Base-by-base conservation (phyloP, 2,329 filamentous ascomycete species). In the Venturia effusa region DNA sequence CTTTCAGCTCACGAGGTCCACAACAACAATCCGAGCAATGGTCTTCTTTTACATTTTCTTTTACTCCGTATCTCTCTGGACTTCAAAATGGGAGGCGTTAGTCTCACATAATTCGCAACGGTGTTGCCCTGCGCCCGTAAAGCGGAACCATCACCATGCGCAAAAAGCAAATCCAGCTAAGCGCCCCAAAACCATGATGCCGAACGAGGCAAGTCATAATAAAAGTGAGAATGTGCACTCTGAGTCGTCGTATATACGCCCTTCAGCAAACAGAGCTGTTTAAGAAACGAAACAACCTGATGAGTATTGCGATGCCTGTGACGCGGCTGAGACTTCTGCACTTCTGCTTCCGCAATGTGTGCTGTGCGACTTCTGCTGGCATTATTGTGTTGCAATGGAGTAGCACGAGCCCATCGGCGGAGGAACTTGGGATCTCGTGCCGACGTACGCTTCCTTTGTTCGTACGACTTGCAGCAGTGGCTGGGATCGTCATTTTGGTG, bases 371-470 rank as follows among this genome's bases (percentile, higher is more conserved):
- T 32, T 30, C 19, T 19, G 48, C 30, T 55, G 48, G 48, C 48
- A 55, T 32, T 27, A 55, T 32, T 34, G 48, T 57, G 51, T 57
- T 34, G 19, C 51, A 7, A 34, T 22, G 27, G n/a, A 19, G 27
- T 32, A n/a, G 22, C 8, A 32, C 27, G 24, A n/a, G 2, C 15
- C 51, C 51, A 34, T 57, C 51, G 51, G 51, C 51, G 34, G 51
- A 57, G 51, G 51, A 57, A 34, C 27, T 34, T 34, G 15, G 51
- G 51, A 55, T 55, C 51, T 57, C 51, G 51, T 57, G 51, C 51
- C 51, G 51, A 57, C n/a, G 30, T 19, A 57, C 6, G 51, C 51
- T 57, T 57, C 51, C 51, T 57, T 57, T 34, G 30, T 37, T 57
- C 51, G 51, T 34, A 30, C 51, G 27, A 57, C 30, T 27, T 57